Base-by-base conservation (phyloP, 176 grass and related monocot species). In the Musa schizocarpa region DNA sequence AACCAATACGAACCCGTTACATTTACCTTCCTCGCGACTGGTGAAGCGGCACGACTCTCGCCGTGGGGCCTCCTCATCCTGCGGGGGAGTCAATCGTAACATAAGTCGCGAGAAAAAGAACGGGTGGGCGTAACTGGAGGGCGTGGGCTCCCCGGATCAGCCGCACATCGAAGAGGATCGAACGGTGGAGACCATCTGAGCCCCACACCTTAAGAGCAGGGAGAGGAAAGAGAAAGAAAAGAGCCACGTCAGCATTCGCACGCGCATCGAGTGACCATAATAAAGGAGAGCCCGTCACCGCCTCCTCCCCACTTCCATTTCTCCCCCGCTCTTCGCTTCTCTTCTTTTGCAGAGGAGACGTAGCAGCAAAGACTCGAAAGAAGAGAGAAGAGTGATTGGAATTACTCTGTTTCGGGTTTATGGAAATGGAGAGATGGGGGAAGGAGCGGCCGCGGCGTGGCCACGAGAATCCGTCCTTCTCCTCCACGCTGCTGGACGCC, bases 401-500 rank as follows among this genome's bases (percentile, higher is more conserved):
- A 43, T 43, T 43, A 43, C 34, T 43, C 34, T 43, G 34, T 43
- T 43, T 5, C 34, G 34, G 4, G 34, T 43, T 5, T 43, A 43
- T 43, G 4, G 34, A 34, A 51, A 70, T 70, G 68, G 68, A 70
- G 17, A 49, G 29, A 51, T 50, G 19, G 17, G 68, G 43, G 68
- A 70, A 50, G 68, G 68, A 70, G 48, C 19, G 43, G 3, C 71
- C 85, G 0, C 78, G 85, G 48, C 80, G 54, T 9, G 54, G 64
- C n/a, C 71, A 81, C 9, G 85, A 83, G 49, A 79, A 86, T 77
- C 78, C 86, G 71, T 96, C 89, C 58, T 97, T 97, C 86, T 97
- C 90, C 50, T 88, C 93, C 13, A 87, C 87, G 48, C 86, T 97
- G 8, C 87, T 93, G 74, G 87, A 92, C 63, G 93, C 85, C 58